Percentiles rank a stretch among this genome's conserved stretches.
These are phyloP conservation scores for Acacia concinna DNA, from an alignment of 331 rosid species.

Conservation along the genomic window DNA sequence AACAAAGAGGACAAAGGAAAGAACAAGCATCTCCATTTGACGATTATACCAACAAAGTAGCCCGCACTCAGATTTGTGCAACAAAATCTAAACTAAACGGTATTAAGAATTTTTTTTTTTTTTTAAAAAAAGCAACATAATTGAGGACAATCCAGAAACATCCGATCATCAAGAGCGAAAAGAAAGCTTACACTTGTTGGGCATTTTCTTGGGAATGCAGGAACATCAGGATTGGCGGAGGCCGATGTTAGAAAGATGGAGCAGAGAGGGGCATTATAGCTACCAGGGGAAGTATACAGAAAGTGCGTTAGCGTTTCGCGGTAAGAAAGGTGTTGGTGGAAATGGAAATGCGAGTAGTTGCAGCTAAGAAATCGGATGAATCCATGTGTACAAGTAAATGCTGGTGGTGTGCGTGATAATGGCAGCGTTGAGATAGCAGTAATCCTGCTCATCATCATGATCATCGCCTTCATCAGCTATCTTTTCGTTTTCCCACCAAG, in stretches of 20 bases:
- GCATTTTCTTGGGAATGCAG: neutral
- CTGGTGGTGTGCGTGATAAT: conserved; percentile 7
- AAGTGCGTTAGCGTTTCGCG: conserved; percentile 1
- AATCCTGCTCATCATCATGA: neutral
- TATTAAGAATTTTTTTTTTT: neutral
- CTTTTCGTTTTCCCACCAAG: conserved; percentile 34
- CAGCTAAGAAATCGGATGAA: conserved; percentile 24
- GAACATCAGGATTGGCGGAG: neutral
- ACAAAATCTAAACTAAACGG: neutral
- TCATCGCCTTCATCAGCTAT: conserved; percentile 31
- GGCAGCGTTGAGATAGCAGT: neutral
- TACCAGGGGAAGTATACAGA: neutral
- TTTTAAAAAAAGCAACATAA: neutral
- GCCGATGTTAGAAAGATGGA: neutral
- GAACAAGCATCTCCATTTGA: neutral
- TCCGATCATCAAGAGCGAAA: neutral
- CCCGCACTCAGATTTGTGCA: neutral
- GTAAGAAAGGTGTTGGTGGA: neutral
- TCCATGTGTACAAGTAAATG: conserved; percentile 26
- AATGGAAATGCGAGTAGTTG: conserved; percentile 7
- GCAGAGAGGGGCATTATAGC: neutral
- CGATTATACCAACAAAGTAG: neutral
- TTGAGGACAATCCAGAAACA: neutral
- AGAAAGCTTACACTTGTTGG: neutral
- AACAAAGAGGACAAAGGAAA: neutral